Percentiles rank a stretch among this genome's conserved stretches.
Conservation (phyloP, 371 early-diverging fungal species). For the Umbelopsis sp. region DNA sequence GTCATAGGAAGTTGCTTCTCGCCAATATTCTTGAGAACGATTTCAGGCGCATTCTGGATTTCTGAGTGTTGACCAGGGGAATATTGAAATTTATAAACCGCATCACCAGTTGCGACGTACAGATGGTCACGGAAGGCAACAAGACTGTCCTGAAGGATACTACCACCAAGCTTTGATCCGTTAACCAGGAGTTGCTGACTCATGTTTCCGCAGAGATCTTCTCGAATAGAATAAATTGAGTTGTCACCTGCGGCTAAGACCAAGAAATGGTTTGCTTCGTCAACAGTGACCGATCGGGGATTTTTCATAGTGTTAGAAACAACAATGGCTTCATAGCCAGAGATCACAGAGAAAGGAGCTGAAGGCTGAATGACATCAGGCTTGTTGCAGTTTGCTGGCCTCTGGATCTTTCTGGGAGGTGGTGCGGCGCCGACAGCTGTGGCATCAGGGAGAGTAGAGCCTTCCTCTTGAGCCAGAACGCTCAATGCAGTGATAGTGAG, state of each 20-base stretch:
- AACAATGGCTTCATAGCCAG: constrained; percentile 42
- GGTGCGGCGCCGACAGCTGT: constrained; percentile 7
- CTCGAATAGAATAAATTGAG: constrained; percentile 39
- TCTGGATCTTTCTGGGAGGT: neutral
- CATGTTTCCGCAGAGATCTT: constrained; percentile 48
- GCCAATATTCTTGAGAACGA: constrained; percentile 11
- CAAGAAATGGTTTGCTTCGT: constrained; percentile 41
- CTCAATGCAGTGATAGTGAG: neutral
- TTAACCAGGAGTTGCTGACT: constrained; percentile 18
- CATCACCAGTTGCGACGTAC: constrained; percentile 39
- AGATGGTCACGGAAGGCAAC: constrained; percentile 19
- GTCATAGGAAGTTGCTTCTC: constrained; percentile 7
- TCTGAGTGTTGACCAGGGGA: constrained; percentile 16
- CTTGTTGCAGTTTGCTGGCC: constrained; percentile 31
- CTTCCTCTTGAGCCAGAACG: constrained; percentile 8
- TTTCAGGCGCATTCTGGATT: neutral
- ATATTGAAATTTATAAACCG: constrained; percentile 43
- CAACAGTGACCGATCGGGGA: constrained; percentile 42
- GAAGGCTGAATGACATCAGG: constrained; percentile 25
- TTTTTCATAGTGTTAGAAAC: constrained; percentile 30
- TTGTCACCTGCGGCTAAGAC: constrained; percentile 35
- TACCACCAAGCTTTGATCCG: neutral
- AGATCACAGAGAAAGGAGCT: constrained; percentile 29
- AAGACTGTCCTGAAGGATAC: neutral
- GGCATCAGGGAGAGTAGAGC: constrained; percentile 10